Conservation (phyloP, 495 filamentous ascomycete species). For the Letharia columbiana region DNA sequence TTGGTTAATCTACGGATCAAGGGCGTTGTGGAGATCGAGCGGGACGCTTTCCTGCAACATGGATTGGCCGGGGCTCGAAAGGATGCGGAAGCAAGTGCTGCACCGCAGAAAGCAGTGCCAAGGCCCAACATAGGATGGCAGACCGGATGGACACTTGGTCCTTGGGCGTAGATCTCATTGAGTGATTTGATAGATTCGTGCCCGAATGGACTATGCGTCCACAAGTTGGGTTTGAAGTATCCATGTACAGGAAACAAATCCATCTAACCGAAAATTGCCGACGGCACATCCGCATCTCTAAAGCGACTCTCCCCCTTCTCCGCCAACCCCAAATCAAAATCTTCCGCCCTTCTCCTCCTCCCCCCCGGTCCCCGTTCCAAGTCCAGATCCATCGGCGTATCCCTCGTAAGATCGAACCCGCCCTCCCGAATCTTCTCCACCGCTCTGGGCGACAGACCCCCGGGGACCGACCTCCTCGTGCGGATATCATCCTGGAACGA, state of each 20-base stretch:
- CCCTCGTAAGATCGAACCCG: not conserved
- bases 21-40: conserved; percentile 73
- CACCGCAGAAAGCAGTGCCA: conserved; percentile 46
- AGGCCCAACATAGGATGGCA: conserved; percentile 37
- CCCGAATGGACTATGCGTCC: no score
- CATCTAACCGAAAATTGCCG: not conserved
- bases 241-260: not conserved
- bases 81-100: conserved; percentile 50
- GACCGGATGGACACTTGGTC: conserved; percentile 69
- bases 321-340: no score
- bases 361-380: not conserved
- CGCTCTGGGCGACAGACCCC: not conserved
- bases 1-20: conserved; percentile 68
- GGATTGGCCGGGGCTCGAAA: conserved; percentile 63
- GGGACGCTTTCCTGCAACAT: conserved; percentile 72
- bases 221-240: no score
- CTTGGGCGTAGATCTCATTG: conserved; percentile 51
- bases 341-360: no score
- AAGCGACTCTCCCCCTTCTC: not conserved
- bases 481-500: not conserved
- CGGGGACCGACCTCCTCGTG: no score
- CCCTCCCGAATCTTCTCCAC: not conserved
- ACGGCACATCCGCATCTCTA: not conserved
- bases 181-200: not conserved
- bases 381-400: not conserved